Evolutionary conservation across 2,329 filamentous ascomycete genomes (phyloP).

Genomic region (Aspergillus sp.): DNA sequence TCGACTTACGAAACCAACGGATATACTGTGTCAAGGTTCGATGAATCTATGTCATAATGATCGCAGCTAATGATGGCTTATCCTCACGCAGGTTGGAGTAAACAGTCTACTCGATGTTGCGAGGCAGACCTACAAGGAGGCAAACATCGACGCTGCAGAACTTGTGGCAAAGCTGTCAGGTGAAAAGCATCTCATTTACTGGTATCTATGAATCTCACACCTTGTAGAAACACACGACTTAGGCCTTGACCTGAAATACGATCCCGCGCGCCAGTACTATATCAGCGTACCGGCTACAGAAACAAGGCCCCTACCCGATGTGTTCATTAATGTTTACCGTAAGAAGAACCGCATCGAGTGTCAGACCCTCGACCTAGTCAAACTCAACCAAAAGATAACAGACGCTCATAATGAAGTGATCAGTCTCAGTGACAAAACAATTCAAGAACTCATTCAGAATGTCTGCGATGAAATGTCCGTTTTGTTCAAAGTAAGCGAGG

Average conservation of each 20-base stretch:
- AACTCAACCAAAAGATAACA: constrained; percentile 73
- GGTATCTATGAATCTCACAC: constrained; percentile 18
- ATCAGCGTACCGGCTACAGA: constrained; percentile 65
- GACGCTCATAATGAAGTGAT: constrained; percentile 83
- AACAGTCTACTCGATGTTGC: constrained; percentile 86
- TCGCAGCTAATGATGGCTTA: constrained; percentile 11
- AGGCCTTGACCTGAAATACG: constrained; percentile 68
- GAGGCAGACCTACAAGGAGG: constrained; percentile 85
- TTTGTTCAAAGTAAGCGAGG: constrained; percentile 83
- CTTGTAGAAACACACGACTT: constrained; percentile 58
- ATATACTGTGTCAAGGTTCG: constrained; percentile 81
- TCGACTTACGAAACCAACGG: constrained; percentile 86
- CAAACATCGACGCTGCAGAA: constrained; percentile 72
- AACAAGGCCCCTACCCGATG: constrained; percentile 62
- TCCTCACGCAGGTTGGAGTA: constrained; percentile 63
- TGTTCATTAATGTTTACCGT: constrained; percentile 74
- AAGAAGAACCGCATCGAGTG: constrained; percentile 81
- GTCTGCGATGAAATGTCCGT: constrained; percentile 69
- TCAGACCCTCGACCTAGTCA: constrained; percentile 80
- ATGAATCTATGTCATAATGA: neutral
- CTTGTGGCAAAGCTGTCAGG: constrained; percentile 68
- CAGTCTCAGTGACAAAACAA: constrained; percentile 73
- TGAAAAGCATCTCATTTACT: constrained; percentile 30
- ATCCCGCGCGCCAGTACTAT: constrained; percentile 76
- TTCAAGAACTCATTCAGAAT: constrained; percentile 70